Conservation (phyloP, 257 asterid species). For the Coffea canephora region DNA sequence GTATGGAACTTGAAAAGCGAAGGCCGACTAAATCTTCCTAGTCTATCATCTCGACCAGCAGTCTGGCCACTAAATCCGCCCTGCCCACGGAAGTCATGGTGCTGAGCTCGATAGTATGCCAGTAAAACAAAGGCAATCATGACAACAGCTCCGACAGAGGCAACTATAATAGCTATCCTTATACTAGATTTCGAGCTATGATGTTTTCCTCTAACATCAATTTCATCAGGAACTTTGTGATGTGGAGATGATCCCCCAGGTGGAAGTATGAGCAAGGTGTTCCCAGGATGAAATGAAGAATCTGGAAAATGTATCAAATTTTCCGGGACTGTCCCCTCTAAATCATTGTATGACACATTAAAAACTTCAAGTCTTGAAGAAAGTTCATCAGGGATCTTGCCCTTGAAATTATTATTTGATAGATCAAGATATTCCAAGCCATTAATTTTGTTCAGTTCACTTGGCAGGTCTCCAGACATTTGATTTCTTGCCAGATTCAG, state of each 20-base stretch:
- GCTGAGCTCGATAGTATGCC: slow-evolving; percentile 67
- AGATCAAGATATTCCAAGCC: slow-evolving; percentile 63
- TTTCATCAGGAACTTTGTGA: slow-evolving; percentile 24
- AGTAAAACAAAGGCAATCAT: slow-evolving; percentile 70
- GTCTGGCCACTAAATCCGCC: slow-evolving; percentile 48
- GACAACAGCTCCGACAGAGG: slow-evolving; percentile 66
- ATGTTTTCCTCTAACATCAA: slow-evolving; percentile 9
- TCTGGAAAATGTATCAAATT: slow-evolving; percentile 54
- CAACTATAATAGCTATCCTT: slow-evolving; percentile 70
- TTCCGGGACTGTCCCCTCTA: slow-evolving; percentile 64
- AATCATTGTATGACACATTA: slow-evolving; percentile 58
- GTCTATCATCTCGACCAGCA: slow-evolving; percentile 53
- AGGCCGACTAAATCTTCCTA: slow-evolving; percentile 54
- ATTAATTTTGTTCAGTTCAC: slow-evolving; percentile 60
- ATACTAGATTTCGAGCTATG: slow-evolving; percentile 44
- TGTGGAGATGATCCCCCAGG: slow-evolving; percentile 18
- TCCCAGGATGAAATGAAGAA: slow-evolving; percentile 75
- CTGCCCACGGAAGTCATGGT: slow-evolving; percentile 43
- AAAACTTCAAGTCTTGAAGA: slow-evolving; percentile 55
- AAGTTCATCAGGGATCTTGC: slow-evolving; percentile 61
- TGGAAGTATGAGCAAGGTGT: slow-evolving; percentile 29
- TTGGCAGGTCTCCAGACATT: slow-evolving; percentile 65
- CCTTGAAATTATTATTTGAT: slow-evolving; percentile 63
- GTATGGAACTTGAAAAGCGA: slow-evolving; percentile 64
- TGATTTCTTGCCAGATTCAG: slow-evolving; percentile 68